Conservation (phyloP, 345 rosid species). For the Bretschneidera sinensis region DNA sequence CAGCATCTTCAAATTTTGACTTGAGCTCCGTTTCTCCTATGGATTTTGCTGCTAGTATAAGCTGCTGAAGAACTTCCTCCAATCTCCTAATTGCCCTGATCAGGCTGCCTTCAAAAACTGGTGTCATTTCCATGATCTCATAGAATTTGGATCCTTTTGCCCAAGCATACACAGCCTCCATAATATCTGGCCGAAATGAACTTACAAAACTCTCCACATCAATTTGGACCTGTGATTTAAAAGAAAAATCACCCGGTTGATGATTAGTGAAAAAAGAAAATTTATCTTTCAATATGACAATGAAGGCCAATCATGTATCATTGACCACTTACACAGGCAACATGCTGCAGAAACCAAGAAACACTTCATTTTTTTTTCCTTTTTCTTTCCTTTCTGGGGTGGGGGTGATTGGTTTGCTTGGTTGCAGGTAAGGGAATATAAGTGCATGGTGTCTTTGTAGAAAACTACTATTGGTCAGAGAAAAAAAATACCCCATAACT, state of each 20-base stretch:
- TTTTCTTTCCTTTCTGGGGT: no score
- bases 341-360: background rate
- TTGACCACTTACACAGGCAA: background rate
- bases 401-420: no score
- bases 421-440: no score
- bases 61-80: constrained; percentile 97
- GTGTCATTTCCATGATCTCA: constrained; percentile 91
- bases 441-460: no score
- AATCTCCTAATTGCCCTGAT: constrained; percentile 93
- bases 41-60: constrained; percentile 81
- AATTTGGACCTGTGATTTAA: constrained; percentile 59
- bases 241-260: background rate
- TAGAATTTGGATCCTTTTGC: constrained; percentile 94
- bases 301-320: background rate
- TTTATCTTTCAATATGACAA: background rate
- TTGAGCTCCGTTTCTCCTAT: constrained; percentile 85
- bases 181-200: constrained; percentile 87
- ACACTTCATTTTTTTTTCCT: no score
- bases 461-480: no score
- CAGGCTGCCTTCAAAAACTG: constrained; percentile 95
- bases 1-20: constrained; percentile 82
- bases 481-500: no score
- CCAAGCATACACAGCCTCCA: constrained; percentile 99
- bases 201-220: constrained; percentile 77
- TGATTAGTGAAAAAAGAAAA: background rate